A percentile compares a stretch with the other conserved stretches of the same genome.
phyloP scores from a whole-genome alignment of 495 filamentous ascomycete genomes.

The Rusavskia elegans region DNA sequence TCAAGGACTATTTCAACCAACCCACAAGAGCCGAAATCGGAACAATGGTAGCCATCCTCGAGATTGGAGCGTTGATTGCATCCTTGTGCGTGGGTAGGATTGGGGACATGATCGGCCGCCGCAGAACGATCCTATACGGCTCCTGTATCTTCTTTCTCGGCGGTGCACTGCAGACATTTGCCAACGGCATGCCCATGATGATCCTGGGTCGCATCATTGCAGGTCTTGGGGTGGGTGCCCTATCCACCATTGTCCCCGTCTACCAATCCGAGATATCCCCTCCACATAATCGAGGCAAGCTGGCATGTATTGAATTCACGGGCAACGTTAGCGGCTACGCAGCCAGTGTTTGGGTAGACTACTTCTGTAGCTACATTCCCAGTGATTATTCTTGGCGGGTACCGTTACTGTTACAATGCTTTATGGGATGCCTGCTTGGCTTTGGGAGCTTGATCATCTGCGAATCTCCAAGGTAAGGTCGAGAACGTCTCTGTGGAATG shows the following conservation, averaged over 20 bases:
- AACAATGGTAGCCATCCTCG: conserved; percentile 92
- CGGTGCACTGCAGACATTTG: conserved; percentile 70
- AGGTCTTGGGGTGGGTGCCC: conserved; percentile 80
- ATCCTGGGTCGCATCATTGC: conserved; percentile 79
- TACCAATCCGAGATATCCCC: conserved; percentile 98
- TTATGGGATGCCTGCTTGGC: conserved; percentile 78
- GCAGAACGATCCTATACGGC: conserved; percentile 85
- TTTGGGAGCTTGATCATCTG: conserved; percentile 82
- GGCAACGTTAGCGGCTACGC: conserved; percentile 94
- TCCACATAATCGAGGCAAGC: conserved; percentile 84
- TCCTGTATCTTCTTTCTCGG: conserved; percentile 85
- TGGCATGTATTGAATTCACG: conserved; percentile 96
- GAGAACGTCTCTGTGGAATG: not conserved
- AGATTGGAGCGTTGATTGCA: conserved; percentile 82
- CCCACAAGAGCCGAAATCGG: conserved; percentile 73
- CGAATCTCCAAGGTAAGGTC: conserved; percentile 75
- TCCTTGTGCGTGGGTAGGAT: conserved; percentile 79
- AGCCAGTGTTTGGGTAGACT: conserved; percentile 96
- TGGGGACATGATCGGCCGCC: conserved; percentile 81
- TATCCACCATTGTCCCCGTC: conserved; percentile 94
- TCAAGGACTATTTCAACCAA: conserved; percentile 82
- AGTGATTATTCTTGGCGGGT: conserved; percentile 80
- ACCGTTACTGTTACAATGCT: conserved; percentile 80
- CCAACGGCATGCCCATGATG: conserved; percentile 80
- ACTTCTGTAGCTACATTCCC: conserved; percentile 83